Conservation (phyloP, 805 yeast genomes). For the Yarrowia osloensis region DNA sequence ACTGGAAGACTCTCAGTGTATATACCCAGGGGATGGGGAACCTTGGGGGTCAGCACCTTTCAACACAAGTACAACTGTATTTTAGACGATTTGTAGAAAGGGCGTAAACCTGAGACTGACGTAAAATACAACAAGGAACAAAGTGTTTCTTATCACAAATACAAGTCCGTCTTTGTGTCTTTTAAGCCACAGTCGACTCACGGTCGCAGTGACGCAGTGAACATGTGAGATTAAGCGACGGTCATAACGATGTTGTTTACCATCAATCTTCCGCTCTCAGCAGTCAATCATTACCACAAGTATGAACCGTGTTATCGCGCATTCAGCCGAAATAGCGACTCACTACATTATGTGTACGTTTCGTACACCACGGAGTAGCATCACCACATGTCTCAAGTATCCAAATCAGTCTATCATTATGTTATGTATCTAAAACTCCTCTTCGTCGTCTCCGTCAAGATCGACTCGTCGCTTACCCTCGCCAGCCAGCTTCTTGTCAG, state of each 20-base stretch:
- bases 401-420: neutral
- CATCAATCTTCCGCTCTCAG: too few species aligned
- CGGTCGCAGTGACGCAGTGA: neutral
- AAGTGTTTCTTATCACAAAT: too few species aligned
- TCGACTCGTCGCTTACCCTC: slow-evolving; percentile 64
- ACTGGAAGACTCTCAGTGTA: neutral
- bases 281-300: too few species aligned
- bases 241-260: too few species aligned
- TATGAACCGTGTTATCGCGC: too few species aligned
- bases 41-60: neutral
- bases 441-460: slow-evolving; percentile 58
- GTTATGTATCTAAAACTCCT: slow-evolving; percentile 10
- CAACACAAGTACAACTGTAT: neutral
- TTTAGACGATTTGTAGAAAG: neutral
- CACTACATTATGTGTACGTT: too few species aligned
- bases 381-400: too few species aligned
- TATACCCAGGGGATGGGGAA: neutral
- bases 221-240: neutral
- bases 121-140: neutral
- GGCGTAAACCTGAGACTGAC: neutral
- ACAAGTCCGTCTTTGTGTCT: neutral
- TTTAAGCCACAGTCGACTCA: neutral
- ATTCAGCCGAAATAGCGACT: too few species aligned
- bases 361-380: too few species aligned
- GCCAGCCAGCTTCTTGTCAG: slow-evolving; percentile 64